Conservation (phyloP, 441 rosid genomes). For the Metrosideros polymorpha region DNA sequence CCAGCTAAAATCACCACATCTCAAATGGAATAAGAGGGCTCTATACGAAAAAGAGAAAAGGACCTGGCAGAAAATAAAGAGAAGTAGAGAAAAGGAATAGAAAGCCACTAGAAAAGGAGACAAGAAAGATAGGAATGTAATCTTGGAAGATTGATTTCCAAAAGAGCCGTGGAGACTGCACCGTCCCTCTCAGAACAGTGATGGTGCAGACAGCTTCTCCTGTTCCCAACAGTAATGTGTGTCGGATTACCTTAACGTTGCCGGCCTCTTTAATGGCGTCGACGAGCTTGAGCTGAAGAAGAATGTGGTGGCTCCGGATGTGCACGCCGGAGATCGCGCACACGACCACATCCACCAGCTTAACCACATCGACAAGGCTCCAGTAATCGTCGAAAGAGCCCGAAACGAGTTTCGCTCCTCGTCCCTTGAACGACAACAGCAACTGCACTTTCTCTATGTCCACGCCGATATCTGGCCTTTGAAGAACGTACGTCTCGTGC, state of each 20-base stretch:
- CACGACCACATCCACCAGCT: conserved; percentile 40
- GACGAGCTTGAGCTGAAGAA: conserved; percentile 54
- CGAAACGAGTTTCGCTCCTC: conserved; percentile 33
- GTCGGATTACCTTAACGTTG: conserved; percentile 30
- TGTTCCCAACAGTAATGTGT: neutral
- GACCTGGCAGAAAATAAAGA: neutral
- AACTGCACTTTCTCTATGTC: conserved; percentile 47
- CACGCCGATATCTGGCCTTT: conserved; percentile 31
- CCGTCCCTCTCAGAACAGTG: neutral
- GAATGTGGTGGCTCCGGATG: conserved; percentile 39
- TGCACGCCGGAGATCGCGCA: conserved; percentile 56
- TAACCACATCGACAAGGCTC: conserved; percentile 45
- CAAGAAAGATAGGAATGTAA: neutral
- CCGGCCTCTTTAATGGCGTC: conserved; percentile 56
- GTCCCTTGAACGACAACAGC: conserved; percentile 30
- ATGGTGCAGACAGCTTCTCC: neutral
- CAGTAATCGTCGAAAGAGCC: conserved; percentile 33
- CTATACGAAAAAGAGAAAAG: neutral
- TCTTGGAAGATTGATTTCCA: neutral
- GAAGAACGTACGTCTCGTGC: conserved; percentile 31
- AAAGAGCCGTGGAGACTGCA: neutral
- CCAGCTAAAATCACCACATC: neutral
- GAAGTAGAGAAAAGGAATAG: neutral
- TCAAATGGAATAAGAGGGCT: neutral
- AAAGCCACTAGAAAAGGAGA: neutral